Evolutionary conservation across 352 stramenopile genomes (phyloP).

Genomic region (Phytophthora podocarpi): DNA sequence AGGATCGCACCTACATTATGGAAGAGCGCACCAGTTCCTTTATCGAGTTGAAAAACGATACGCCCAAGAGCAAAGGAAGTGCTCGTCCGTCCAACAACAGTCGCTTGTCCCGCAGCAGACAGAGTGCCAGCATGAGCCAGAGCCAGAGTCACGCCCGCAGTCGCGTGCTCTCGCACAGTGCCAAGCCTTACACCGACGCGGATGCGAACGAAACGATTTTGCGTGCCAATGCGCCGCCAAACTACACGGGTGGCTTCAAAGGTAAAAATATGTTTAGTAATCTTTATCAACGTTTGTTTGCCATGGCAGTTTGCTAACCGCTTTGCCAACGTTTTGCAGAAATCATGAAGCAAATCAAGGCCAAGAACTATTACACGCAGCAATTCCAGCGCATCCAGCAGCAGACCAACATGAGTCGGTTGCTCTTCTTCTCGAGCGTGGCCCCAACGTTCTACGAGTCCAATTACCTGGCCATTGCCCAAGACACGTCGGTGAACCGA

Average conservation of each 20-base stretch:
- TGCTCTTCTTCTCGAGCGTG: constrained; percentile 67
- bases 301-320: too few species aligned
- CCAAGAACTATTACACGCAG: constrained; percentile 77
- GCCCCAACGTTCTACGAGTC: constrained; percentile 63
- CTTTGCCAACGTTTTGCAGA: constrained; percentile 32
- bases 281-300: too few species aligned
- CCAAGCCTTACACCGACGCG: constrained; percentile 49
- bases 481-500: constrained; percentile 52
- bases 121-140: constrained; percentile 37
- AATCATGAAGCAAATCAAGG: constrained; percentile 83
- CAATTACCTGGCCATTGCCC: constrained; percentile 63
- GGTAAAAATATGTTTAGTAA: too few species aligned
- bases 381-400: constrained; percentile 84
- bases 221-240: constrained; percentile 64
- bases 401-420: constrained; percentile 70
- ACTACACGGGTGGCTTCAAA: constrained; percentile 67
- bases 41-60: constrained; percentile 47
- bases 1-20: constrained; percentile 39
- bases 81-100: constrained; percentile 10
- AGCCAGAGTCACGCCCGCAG: constrained; percentile 31
- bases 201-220: constrained; percentile 78
- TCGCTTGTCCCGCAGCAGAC: constrained; percentile 27
- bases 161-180: constrained; percentile 31
- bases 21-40: constrained; percentile 63
- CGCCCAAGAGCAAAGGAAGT: constrained; percentile 17